Percentiles rank a stretch among this genome's conserved stretches.
These are phyloP conservation scores for Vitis hybrid DNA, from an alignment of 177 flowering plant species.

Conservation along the genomic window DNA sequence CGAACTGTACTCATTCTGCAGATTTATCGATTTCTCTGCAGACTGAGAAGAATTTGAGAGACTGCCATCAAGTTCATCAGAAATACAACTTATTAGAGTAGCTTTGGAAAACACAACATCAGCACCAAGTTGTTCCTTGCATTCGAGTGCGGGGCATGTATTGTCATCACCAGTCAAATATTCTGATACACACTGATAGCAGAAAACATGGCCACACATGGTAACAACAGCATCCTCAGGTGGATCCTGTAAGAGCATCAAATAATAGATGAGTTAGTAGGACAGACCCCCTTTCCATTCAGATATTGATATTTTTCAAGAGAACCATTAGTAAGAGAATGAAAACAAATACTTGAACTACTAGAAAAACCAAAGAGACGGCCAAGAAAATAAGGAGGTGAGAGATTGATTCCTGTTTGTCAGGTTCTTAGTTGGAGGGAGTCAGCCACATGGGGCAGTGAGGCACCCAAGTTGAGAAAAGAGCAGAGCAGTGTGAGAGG, in stretches of 20 bases:
- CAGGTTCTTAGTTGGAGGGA: too few species aligned
- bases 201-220: slow-evolving; percentile 90
- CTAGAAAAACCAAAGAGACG: background rate
- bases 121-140: slow-evolving; percentile 69
- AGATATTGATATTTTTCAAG: too few species aligned
- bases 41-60: slow-evolving; percentile 25
- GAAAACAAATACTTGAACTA: too few species aligned
- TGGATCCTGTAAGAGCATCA: slow-evolving; percentile 63
- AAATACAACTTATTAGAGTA: slow-evolving; percentile 54
- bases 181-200: slow-evolving; percentile 92
- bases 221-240: slow-evolving; percentile 96
- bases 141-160: slow-evolving; percentile 64
- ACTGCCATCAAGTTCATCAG: slow-evolving; percentile 35
- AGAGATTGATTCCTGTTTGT: background rate
- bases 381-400: background rate
- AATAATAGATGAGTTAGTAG: slow-evolving; percentile 3
- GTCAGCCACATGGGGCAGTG: too few species aligned
- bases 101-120: slow-evolving; percentile 71
- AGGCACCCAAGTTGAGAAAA: too few species aligned
- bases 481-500: too few species aligned
- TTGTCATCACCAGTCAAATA: slow-evolving; percentile 84
- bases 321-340: too few species aligned
- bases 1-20: slow-evolving; percentile 47
- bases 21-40: slow-evolving; percentile 33
- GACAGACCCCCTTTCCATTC: background rate